phyloP scores from a whole-genome alignment of 441 rosid genomes.

The Biscutella laevigata region DNA sequence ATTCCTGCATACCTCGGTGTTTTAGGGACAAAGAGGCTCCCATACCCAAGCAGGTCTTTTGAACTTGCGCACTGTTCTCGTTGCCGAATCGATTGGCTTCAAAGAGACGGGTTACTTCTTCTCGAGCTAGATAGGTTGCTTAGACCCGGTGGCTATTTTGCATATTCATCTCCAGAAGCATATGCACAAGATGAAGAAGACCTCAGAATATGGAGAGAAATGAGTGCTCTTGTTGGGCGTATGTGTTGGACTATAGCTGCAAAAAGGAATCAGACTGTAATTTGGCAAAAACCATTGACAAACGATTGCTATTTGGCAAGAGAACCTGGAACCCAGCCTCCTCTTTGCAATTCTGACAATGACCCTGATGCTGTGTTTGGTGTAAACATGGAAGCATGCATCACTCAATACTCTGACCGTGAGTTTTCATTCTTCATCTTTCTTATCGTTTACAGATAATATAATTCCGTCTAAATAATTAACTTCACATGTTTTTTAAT shows the following conservation, averaged over 20 bases:
- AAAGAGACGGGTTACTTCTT: slow-evolving; percentile 87
- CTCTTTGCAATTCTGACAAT: slow-evolving; percentile 68
- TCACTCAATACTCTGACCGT: slow-evolving; percentile 76
- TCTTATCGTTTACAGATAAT: neutral
- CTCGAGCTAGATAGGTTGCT: slow-evolving; percentile 95
- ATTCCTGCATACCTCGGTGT: slow-evolving; percentile 96
- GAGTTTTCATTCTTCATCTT: slow-evolving; percentile 32
- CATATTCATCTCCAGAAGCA: slow-evolving; percentile 97
- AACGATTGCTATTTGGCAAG: slow-evolving; percentile 82
- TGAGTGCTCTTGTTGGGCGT: slow-evolving; percentile 80
- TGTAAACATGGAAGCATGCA: slow-evolving; percentile 88
- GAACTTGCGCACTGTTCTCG: slow-evolving; percentile 96
- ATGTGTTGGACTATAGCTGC: slow-evolving; percentile 97
- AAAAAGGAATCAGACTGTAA: slow-evolving; percentile 85
- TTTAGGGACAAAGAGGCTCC: slow-evolving; percentile 83
- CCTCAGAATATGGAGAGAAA: slow-evolving; percentile 85
- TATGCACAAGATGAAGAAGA: slow-evolving; percentile 98
- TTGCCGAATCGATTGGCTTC: slow-evolving; percentile 94
- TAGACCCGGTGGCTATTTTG: slow-evolving; percentile 96
- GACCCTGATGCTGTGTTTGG: slow-evolving; percentile 87
- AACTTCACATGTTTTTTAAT: too few species aligned
- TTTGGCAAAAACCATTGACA: slow-evolving; percentile 89
- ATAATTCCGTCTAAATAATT: too few species aligned
- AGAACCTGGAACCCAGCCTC: slow-evolving; percentile 80
- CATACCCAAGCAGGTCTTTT: slow-evolving; percentile 93